Evolutionary conservation across 176 grass and related monocot species (phyloP).

Genomic region (Saccharum spontaneum): DNA sequence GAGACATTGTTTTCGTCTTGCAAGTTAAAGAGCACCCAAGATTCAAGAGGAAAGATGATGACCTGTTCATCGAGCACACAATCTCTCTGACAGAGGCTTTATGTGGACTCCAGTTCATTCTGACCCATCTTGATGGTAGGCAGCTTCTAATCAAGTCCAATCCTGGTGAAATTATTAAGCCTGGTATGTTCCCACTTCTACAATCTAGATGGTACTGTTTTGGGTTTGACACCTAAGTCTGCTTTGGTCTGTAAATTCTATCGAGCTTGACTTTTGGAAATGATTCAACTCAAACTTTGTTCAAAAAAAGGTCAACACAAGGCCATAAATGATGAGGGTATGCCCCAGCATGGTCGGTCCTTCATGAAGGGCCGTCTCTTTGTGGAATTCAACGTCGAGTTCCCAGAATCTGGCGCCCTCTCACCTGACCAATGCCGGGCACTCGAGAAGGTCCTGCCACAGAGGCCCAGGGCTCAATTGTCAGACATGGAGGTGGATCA

Average conservation of each 20-base stretch:
- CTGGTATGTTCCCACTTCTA: constrained; percentile 39
- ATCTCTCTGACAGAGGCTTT: constrained; percentile 67
- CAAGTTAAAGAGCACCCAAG: constrained; percentile 73
- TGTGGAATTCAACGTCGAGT: constrained; percentile 66
- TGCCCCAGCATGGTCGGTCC: constrained; percentile 57
- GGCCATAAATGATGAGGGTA: constrained; percentile 74
- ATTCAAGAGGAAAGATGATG: constrained; percentile 75
- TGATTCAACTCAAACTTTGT: not conserved
- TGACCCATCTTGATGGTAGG: constrained; percentile 73
- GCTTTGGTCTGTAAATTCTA: not conserved
- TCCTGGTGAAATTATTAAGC: constrained; percentile 68
- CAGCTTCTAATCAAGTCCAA: constrained; percentile 67
- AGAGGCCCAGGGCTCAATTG: constrained; percentile 17
- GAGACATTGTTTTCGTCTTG: constrained; percentile 75
- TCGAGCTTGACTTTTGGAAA: not conserved
- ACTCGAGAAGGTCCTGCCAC: constrained; percentile 51
- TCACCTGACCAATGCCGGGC: constrained; percentile 47
- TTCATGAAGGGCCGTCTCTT: constrained; percentile 78
- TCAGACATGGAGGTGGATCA: constrained; percentile 60
- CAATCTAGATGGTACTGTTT: not conserved
- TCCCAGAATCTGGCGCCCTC: constrained; percentile 54
- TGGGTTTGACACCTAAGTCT: constrained; percentile 1
- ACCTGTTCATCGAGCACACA: constrained; percentile 62
- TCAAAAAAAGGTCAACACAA: constrained; percentile 60
- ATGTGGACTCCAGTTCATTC: constrained; percentile 75